A percentile compares a stretch with the other conserved stretches of the same genome.
Evolutionary conservation across 768 basidiomycete genomes (phyloP).

Genomic region (Xerocomellus intermedius): DNA sequence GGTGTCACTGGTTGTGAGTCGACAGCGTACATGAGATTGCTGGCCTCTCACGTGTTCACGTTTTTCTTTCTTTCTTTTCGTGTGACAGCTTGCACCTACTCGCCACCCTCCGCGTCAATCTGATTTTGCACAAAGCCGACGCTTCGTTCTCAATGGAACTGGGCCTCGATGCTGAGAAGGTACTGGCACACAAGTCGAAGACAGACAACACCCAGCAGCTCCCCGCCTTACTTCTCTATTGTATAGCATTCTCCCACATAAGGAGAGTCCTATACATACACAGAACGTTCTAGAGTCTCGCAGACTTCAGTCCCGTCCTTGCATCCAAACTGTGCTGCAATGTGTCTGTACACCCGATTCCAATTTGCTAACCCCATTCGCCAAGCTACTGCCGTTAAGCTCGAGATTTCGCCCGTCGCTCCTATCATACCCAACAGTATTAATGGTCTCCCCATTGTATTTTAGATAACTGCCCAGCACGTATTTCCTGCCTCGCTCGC

Average conservation of each 20-base stretch:
- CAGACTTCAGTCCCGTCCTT: constrained; percentile 36
- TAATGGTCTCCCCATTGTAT: constrained; percentile 36
- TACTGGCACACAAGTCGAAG: constrained; percentile 8
- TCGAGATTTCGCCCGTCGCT: constrained; percentile 13
- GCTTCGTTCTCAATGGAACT: constrained; percentile 18
- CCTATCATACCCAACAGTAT: constrained; percentile 19
- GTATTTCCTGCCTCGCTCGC: constrained; percentile 3
- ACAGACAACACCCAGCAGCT: constrained; percentile 5
- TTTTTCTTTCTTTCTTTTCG: too few relatives aligned
- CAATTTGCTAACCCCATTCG: constrained; percentile 25
- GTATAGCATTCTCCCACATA: constrained; percentile 23
- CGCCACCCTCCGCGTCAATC: constrained; percentile 45
- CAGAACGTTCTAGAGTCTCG: constrained; percentile 45
- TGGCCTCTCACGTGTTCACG: too few relatives aligned
- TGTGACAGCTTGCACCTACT: constrained; percentile 13
- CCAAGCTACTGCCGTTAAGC: constrained; percentile 12
- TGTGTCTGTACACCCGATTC: constrained; percentile 36
- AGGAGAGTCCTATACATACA: constrained; percentile 21
- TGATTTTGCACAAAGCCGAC: constrained; percentile 21
- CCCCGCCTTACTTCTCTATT: not conserved
- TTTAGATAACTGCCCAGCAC: constrained; percentile 35
- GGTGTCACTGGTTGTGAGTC: too few relatives aligned
- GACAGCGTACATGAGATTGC: too few relatives aligned
- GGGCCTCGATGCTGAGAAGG: constrained; percentile 9
- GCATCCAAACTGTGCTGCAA: constrained; percentile 32